Evolutionary conservation across 2,329 filamentous ascomycete species (phyloP), one percentile per base, ranked within the genome.

Genomic region (Alternaria sp.): DNA sequence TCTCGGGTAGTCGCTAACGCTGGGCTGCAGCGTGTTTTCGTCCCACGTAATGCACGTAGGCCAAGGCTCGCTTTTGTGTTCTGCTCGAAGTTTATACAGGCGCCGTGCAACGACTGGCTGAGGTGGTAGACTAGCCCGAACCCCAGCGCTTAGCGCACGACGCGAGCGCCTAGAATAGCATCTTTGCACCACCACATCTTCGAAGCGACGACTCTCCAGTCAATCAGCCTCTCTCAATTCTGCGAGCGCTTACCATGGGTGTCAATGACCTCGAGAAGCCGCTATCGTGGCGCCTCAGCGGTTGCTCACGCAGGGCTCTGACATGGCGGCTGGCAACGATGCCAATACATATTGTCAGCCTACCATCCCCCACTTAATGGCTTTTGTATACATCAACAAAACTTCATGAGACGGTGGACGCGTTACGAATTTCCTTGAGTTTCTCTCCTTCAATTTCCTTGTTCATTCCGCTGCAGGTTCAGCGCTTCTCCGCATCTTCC

Each of bases 391-490:
- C 69, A 66, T 73, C 69, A 72, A 71, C 71, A 63, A 62, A 64
- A 71, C 61, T 69, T 72, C 62, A 74, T 79, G 77, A 77, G 73
- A 79, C 77, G 62, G 70, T 54, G 63, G 47, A 68, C 72, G 74
- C 70, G 71, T 80, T 72, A 78, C 75, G 71, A 74, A 65, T 78
- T 77, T 77, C 70, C 68, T 74, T 78, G 70, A 73, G 62, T 72
- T 47, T 69, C 62, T 76, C 67, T 76, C 73, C 73, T 78, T 77
- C 65, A 73, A 74, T 77, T 77, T 77, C 72, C 65, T 77, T 70
- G 46, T 62, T 66, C 70, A 61, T 67, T 70, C 62, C 68, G 73
- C 72, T 74, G 76, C 79, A 73, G 79, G 77, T 70, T 67, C 78
- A 73, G 79, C 71, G 68, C 65, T 72, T 77, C 67, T 69, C 68